These are phyloP conservation scores for Hordeum vulgare DNA, from an alignment of 176 grass and related monocot genomes.

Conservation along the genomic window DNA sequence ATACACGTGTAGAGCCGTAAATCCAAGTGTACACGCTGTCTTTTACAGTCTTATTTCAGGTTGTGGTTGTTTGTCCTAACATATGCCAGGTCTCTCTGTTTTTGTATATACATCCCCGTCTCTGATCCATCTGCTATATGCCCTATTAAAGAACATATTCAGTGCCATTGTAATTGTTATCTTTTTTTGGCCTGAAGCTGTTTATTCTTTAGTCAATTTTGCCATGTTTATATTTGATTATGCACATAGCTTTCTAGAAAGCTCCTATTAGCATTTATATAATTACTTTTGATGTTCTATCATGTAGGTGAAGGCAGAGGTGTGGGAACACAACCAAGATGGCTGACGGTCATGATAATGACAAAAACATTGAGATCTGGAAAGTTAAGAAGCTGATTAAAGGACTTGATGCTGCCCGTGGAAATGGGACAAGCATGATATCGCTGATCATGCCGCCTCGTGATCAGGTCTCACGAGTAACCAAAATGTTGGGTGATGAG, in stretches of 20 bases:
- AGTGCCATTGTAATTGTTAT: not conserved
- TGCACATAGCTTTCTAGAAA: not conserved
- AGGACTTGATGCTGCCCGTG: slow-evolving; percentile 29
- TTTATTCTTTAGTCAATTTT: not conserved
- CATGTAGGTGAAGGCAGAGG: not conserved
- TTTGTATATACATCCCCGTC: not conserved
- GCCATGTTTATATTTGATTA: not conserved
- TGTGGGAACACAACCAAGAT: slow-evolving; percentile 28
- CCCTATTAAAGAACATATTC: not conserved
- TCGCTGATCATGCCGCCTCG: slow-evolving; percentile 38
- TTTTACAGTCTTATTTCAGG: not conserved
- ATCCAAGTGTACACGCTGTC: not conserved
- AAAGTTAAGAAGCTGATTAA: slow-evolving; percentile 39
- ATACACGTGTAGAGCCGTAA: not conserved
- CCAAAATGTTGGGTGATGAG: slow-evolving; percentile 45
- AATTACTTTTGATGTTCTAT: not conserved
- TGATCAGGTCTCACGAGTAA: slow-evolving; percentile 34
- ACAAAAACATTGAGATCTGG: slow-evolving; percentile 43
- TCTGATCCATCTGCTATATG: not conserved
- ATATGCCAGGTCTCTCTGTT: not conserved
- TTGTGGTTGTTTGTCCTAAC: not conserved
- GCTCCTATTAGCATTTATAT: not conserved
- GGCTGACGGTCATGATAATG: slow-evolving; percentile 23
- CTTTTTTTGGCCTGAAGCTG: not conserved
- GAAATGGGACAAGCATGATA: slow-evolving; percentile 48